These are phyloP conservation scores for Paraglomus brasilianum DNA, from an alignment of 192 early-diverging fungal genomes.

Conservation along the genomic window DNA sequence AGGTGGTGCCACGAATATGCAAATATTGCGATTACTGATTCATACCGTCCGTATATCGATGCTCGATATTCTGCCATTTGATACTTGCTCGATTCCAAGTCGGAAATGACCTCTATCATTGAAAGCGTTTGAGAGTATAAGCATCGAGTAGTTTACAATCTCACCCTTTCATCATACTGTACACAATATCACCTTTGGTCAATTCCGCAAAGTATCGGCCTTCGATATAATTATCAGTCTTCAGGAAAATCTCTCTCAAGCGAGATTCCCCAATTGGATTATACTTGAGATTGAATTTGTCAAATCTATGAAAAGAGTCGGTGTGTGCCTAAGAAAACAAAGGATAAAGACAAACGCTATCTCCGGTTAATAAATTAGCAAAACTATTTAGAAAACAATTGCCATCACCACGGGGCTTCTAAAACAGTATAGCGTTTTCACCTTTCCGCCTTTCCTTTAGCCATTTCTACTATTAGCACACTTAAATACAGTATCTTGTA, in stretches of 20 bases:
- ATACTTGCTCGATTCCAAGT: slow-evolving; percentile 92
- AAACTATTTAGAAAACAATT: neutral
- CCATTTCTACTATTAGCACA: no score
- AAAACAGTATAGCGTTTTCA: no score
- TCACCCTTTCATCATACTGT: neutral
- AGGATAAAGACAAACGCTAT: neutral
- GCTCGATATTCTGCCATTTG: slow-evolving; percentile 94
- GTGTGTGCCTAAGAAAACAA: slow-evolving; percentile 71
- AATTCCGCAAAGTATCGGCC: slow-evolving; percentile 90
- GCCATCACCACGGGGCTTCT: no score
- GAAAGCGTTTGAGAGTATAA: neutral
- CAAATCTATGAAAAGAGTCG: slow-evolving; percentile 94
- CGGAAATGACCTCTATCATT: slow-evolving; percentile 73
- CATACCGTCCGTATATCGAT: slow-evolving; percentile 87
- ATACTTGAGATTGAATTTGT: slow-evolving; percentile 97
- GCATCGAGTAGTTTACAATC: neutral
- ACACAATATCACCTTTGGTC: slow-evolving; percentile 63
- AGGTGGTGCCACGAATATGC: no score
- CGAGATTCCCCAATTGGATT: slow-evolving; percentile 95
- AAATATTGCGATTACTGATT: slow-evolving; percentile 2
- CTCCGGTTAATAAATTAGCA: neutral
- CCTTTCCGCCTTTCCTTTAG: no score
- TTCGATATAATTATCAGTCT: slow-evolving; percentile 88
- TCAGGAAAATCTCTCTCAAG: slow-evolving; percentile 92
- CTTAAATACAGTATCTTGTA: no score